phyloP scores from a whole-genome alignment of 163 green algal species.

The Chlorella variabilis region DNA sequence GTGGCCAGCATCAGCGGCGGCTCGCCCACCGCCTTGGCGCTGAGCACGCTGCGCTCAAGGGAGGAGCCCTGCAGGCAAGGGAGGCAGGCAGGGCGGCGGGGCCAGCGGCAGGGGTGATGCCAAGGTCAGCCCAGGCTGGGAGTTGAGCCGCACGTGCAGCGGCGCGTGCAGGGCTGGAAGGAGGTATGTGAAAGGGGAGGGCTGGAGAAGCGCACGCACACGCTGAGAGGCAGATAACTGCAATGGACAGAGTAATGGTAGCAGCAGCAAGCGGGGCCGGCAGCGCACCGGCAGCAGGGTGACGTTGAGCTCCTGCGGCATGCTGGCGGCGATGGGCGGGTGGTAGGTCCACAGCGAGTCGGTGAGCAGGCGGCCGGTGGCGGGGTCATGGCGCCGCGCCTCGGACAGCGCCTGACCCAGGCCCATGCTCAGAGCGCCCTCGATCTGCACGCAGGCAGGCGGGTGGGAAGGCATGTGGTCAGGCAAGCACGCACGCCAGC shows the following conservation, averaged over 20 bases:
- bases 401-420: conserved; percentile 69
- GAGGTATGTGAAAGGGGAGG: too few species aligned
- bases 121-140: too few species aligned
- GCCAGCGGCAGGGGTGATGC: background rate
- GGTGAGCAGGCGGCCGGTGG: conserved; percentile 47
- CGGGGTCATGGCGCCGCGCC: conserved; percentile 53
- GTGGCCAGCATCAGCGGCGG: conserved; percentile 66
- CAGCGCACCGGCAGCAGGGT: conserved; percentile 49
- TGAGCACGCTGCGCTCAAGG: conserved; percentile 52
- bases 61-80: conserved; percentile 40
- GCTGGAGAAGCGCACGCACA: too few species aligned
- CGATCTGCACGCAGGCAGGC: conserved; percentile 51
- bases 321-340: conserved; percentile 54
- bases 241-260: background rate
- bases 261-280: background rate
- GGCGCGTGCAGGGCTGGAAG: too few species aligned
- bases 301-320: conserved; percentile 66
- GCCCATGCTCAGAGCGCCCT: conserved; percentile 75
- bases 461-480: too few species aligned
- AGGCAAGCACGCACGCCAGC: too few species aligned
- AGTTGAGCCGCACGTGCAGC: too few species aligned
- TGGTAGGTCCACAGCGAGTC: conserved; percentile 81
- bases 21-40: conserved; percentile 71
- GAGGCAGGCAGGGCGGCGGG: background rate
- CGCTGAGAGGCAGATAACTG: too few species aligned